Percentiles rank a stretch among this genome's conserved stretches.
These are phyloP conservation scores for Penicillium tannophilum DNA, from an alignment of 495 filamentous ascomycete species.

Conservation along the genomic window DNA sequence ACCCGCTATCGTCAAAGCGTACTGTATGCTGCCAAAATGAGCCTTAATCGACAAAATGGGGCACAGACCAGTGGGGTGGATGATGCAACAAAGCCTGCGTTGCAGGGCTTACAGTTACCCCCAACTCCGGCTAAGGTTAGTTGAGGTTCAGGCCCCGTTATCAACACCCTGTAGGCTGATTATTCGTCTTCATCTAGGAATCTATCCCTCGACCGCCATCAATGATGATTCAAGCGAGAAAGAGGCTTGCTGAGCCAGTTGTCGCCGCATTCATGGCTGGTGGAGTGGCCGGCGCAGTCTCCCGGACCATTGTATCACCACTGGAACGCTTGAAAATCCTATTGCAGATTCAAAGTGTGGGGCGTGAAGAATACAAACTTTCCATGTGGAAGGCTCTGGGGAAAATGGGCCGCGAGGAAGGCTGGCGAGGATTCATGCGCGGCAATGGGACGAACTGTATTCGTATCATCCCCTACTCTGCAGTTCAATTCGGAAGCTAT, in stretches of 20 bases:
- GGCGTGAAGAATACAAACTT: slow-evolving; percentile 88
- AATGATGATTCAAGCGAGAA: slow-evolving; percentile 22
- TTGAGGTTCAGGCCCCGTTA: neutral
- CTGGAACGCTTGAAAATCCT: slow-evolving; percentile 95
- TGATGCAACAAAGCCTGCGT: slow-evolving; percentile 15
- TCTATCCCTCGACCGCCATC: slow-evolving; percentile 15
- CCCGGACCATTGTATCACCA: slow-evolving; percentile 92
- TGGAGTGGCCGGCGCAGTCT: slow-evolving; percentile 94
- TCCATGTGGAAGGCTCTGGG: slow-evolving; percentile 83
- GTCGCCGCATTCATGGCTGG: slow-evolving; percentile 93
- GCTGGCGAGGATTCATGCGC: slow-evolving; percentile 93
- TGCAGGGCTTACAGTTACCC: slow-evolving; percentile 29
- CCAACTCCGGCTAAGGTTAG: slow-evolving; percentile 32
- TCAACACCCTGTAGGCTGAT: neutral
- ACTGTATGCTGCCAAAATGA: slow-evolving; percentile 33
- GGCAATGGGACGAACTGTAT: slow-evolving; percentile 98
- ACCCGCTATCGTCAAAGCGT: slow-evolving; percentile 3
- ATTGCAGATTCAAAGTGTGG: slow-evolving; percentile 91
- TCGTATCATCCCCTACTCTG: slow-evolving; percentile 95
- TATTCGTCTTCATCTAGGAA: slow-evolving; percentile 5
- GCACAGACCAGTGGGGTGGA: slow-evolving; percentile 26
- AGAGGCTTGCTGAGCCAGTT: slow-evolving; percentile 64
- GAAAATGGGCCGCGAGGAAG: slow-evolving; percentile 97
- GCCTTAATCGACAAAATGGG: slow-evolving; percentile 39
- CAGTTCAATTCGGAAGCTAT: slow-evolving; percentile 96